phyloP scores from a whole-genome alignment of 371 early-diverging fungal genomes.

The Mortierella sp. region DNA sequence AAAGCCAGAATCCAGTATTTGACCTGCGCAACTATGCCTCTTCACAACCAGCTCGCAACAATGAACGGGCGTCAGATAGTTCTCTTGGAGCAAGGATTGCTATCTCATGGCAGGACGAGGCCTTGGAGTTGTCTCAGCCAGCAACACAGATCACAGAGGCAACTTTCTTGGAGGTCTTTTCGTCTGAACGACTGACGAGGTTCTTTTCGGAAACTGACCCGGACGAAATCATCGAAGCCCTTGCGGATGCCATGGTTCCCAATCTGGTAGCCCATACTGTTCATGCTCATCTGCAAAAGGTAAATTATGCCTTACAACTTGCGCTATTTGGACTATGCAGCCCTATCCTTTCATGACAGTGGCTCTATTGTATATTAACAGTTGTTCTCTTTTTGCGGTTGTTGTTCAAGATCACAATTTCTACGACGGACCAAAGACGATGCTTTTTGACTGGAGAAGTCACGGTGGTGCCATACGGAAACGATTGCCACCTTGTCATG shows the following conservation, averaged over 20 bases:
- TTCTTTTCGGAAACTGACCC: constrained; percentile 57
- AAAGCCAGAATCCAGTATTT: constrained; percentile 35
- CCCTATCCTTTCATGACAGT: too few species aligned
- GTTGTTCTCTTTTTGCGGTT: not conserved
- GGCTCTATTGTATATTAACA: too few species aligned
- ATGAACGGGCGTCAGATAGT: constrained; percentile 49
- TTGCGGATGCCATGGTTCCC: constrained; percentile 54
- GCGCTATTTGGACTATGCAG: too few species aligned
- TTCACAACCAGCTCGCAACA: constrained; percentile 49
- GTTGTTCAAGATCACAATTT: constrained; percentile 58
- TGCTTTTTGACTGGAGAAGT: constrained; percentile 70
- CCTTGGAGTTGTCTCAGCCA: constrained; percentile 40
- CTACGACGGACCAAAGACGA: constrained; percentile 68
- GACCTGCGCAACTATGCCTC: constrained; percentile 38
- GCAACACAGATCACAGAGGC: constrained; percentile 52
- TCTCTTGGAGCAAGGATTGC: constrained; percentile 45
- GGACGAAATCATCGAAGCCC: constrained; percentile 46
- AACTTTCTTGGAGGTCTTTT: constrained; percentile 60
- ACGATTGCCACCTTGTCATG: constrained; percentile 57
- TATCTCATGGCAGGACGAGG: constrained; percentile 53
- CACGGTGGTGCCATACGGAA: constrained; percentile 57
- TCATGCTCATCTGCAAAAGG: constrained; percentile 54
- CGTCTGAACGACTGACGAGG: constrained; percentile 62
- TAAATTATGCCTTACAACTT: too few species aligned
- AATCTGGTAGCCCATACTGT: constrained; percentile 65